phyloP scores from a whole-genome alignment of 2,329 filamentous ascomycete genomes.

The Berkeleyomyces basicola region DNA sequence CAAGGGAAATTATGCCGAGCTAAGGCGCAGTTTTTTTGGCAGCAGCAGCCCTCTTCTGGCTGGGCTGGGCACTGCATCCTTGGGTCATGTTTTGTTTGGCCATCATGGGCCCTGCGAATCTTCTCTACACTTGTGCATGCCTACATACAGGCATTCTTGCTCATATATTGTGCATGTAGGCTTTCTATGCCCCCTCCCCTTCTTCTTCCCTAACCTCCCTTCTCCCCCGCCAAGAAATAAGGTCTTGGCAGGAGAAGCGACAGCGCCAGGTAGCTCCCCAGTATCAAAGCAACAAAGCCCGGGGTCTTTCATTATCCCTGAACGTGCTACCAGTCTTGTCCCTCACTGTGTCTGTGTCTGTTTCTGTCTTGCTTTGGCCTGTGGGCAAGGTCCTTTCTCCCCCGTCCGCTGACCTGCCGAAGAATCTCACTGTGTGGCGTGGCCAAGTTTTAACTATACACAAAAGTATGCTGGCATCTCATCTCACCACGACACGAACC shows the following conservation, averaged over 20 bases:
- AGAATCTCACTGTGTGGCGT: too few species aligned
- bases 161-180: too few species aligned
- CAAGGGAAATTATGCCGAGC: constrained; percentile 1
- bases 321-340: too few species aligned
- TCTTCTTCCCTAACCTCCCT: background rate
- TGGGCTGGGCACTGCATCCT: background rate
- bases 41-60: background rate
- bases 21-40: background rate
- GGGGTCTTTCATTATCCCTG: background rate
- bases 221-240: constrained; percentile 2
- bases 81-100: background rate
- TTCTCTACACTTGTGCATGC: background rate
- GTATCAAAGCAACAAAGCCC: background rate
- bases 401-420: too few species aligned
- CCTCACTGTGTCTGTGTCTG: too few species aligned
- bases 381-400: too few species aligned
- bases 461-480: too few species aligned
- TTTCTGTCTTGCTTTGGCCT: too few species aligned
- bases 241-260: constrained; percentile 6
- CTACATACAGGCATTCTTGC: too few species aligned
- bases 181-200: background rate
- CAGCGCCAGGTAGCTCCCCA: background rate
- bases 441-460: too few species aligned
- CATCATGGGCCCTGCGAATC: background rate
- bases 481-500: too few species aligned